Evolutionary conservation across 805 yeast genomes (phyloP).

Genomic region (Metschnikowia lachancei): DNA sequence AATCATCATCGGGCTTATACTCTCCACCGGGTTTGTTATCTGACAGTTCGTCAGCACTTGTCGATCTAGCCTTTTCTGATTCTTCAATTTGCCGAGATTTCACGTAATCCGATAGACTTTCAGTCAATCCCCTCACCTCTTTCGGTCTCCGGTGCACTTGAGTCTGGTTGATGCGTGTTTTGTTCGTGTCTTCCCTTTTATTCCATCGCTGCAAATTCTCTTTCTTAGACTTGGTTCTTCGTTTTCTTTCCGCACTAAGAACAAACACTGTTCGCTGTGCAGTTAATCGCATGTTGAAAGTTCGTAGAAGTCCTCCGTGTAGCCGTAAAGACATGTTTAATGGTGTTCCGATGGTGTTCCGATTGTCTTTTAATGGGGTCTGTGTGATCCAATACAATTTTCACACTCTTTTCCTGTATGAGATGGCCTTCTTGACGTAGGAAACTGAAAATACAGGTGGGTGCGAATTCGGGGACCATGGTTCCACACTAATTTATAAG

Average conservation of each 20-base stretch:
- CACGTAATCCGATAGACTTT: slow-evolving; percentile 24
- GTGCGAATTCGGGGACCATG: not conserved
- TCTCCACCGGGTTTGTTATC: not conserved
- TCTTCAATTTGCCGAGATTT: not conserved
- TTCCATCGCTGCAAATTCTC: slow-evolving; percentile 21
- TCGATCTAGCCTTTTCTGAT: slow-evolving; percentile 3
- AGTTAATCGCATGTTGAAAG: not conserved
- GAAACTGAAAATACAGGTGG: not conserved
- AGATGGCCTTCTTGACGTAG: not conserved
- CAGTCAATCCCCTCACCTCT: slow-evolving; percentile 32
- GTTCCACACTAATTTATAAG: too few species aligned
- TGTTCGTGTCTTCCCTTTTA: slow-evolving; percentile 24
- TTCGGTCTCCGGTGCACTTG: slow-evolving; percentile 25
- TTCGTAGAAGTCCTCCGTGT: slow-evolving; percentile 5
- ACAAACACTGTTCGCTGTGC: slow-evolving; percentile 15
- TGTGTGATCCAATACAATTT: too few species aligned
- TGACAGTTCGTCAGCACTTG: slow-evolving; percentile 21
- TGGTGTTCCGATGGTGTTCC: too few species aligned
- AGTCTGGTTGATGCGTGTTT: slow-evolving; percentile 20
- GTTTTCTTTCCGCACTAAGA: slow-evolving; percentile 16
- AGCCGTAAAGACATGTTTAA: slow-evolving; percentile 1
- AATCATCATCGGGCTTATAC: not conserved
- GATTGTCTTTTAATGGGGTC: too few species aligned
- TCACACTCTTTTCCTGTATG: too few species aligned
- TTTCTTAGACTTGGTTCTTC: slow-evolving; percentile 8